Percentiles rank a stretch among this genome's conserved stretches.
Evolutionary conservation across 2,329 filamentous ascomycete species (phyloP).

Genomic region (Emergomyces pasteurianus): DNA sequence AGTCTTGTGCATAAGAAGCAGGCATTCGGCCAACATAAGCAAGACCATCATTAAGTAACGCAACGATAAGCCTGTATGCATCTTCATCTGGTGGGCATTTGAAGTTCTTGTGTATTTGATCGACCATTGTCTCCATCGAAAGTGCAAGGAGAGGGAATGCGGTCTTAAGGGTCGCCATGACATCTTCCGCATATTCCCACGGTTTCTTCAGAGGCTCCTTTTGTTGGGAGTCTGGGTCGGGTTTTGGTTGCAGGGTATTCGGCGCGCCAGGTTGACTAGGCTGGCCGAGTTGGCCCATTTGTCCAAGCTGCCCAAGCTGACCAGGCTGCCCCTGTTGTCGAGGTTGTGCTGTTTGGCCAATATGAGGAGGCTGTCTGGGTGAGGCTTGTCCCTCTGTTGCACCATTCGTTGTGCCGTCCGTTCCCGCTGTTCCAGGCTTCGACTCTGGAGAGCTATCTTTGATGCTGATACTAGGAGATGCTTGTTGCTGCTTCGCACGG

Average conservation of each 20-base stretch:
- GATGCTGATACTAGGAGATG: slow-evolving; percentile 25
- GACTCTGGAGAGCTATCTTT: slow-evolving; percentile 18
- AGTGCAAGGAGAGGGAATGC: slow-evolving; percentile 90
- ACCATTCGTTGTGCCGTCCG: slow-evolving; percentile 25
- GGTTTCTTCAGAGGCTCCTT: slow-evolving; percentile 56
- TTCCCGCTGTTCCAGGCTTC: slow-evolving; percentile 11
- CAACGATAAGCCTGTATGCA: slow-evolving; percentile 94
- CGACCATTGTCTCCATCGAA: slow-evolving; percentile 99
- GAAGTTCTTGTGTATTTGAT: slow-evolving; percentile 98
- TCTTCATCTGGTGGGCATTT: slow-evolving; percentile 98
- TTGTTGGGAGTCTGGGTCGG: background rate
- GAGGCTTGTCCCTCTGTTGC: slow-evolving; percentile 36
- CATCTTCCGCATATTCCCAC: slow-evolving; percentile 94
- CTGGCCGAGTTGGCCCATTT: background rate
- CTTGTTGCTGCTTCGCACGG: slow-evolving; percentile 51
- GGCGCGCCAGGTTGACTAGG: background rate
- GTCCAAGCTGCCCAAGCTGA: background rate
- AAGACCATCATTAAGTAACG: slow-evolving; percentile 85
- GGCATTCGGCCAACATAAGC: slow-evolving; percentile 86
- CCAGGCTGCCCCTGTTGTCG: background rate
- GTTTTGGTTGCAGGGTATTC: background rate
- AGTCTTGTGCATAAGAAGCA: slow-evolving; percentile 73
- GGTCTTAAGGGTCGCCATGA: slow-evolving; percentile 90
- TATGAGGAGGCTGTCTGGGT: slow-evolving; percentile 7
- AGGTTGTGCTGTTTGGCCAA: background rate